Evolutionary conservation across 176 grass and related monocot species (phyloP), one percentile per base, ranked within the genome.

Genomic region (Cymbopogon citratus): DNA sequence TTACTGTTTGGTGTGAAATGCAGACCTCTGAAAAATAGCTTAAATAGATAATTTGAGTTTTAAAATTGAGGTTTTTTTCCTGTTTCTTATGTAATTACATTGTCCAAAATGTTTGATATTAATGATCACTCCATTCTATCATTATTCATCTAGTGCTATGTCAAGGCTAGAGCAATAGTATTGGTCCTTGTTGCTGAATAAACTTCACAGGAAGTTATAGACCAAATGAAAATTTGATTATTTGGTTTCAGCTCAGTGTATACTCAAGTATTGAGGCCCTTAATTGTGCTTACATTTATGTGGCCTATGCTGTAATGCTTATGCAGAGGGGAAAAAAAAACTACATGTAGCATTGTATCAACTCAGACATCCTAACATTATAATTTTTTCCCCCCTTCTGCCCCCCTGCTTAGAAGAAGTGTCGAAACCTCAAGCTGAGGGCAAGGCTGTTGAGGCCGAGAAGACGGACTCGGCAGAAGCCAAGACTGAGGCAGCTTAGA

Each of bases 371-470:
- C 31, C 31, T 33, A 33, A 33, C 31, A 33, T 33, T 33, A 33
- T 33, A 33, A 33, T 33, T 33, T 33, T 33, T 1, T 3, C 31
- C 31, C 31, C 31, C 31, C 3, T 33, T 33, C n/a, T 71, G n/a
- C 24, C 31, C 36, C 12, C 49, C 40, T 13, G 3, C 2, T 25
- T 63, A 91, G 68, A 82, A 85, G 86, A 88, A 80, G 86, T 83
- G 35, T 85, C 84, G 0, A 86, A 92, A 80, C 83, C 80, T 76
- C 75, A 83, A 74, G 74, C 73, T 31, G 77, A 36, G 0, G 80
- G 71, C 71, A 84, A 92, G 72, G 34, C 73, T 45, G 87, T 25
- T 7, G 82, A 78, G 13, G 78, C 52, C 0, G 66, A 63, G 44
- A 80, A 86, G 71, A 26, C 63, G 0, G 43, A 84, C 75, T 84